Evolutionary conservation across 805 yeast species (phyloP).

Genomic region (Metschnikowia picachoensis): DNA sequence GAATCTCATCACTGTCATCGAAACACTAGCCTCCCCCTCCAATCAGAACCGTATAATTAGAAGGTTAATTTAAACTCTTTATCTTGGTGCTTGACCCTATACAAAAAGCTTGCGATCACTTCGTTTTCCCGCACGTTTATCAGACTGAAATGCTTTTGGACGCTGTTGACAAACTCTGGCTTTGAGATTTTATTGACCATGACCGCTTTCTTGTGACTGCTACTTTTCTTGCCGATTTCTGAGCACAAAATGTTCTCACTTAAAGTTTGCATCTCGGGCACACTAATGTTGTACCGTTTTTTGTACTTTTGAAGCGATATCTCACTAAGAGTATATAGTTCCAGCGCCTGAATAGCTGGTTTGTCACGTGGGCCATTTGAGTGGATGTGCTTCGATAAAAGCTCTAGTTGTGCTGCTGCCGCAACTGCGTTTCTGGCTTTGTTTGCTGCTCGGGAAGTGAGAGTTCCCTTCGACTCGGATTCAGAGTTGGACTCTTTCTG

Average conservation of each 20-base stretch:
- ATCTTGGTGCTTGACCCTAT: constrained; percentile 72
- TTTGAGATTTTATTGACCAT: constrained; percentile 47
- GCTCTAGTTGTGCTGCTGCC: constrained; percentile 68
- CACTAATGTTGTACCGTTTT: constrained; percentile 50
- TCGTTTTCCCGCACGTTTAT: constrained; percentile 73
- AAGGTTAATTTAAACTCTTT: constrained; percentile 40
- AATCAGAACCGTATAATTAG: constrained; percentile 15
- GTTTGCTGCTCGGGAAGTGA: constrained; percentile 42
- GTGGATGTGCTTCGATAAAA: constrained; percentile 61
- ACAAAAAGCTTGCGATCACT: constrained; percentile 81
- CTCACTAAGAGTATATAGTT: constrained; percentile 62
- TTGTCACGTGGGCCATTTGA: constrained; percentile 68
- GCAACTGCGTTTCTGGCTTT: constrained; percentile 59
- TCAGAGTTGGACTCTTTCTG: constrained; percentile 38
- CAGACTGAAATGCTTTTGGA: constrained; percentile 64
- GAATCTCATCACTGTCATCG: no score
- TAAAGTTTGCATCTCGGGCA: constrained; percentile 59
- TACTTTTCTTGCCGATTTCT: constrained; percentile 69
- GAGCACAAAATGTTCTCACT: constrained; percentile 69
- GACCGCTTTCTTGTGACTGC: constrained; percentile 22
- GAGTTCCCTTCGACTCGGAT: constrained; percentile 22
- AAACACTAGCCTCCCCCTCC: no score
- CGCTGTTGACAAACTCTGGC: constrained; percentile 54
- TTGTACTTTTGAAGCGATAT: constrained; percentile 68
- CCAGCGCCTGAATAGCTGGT: constrained; percentile 54